phyloP scores from a whole-genome alignment of 164 flowering plant genomes.

The Nelumbo lutea region DNA sequence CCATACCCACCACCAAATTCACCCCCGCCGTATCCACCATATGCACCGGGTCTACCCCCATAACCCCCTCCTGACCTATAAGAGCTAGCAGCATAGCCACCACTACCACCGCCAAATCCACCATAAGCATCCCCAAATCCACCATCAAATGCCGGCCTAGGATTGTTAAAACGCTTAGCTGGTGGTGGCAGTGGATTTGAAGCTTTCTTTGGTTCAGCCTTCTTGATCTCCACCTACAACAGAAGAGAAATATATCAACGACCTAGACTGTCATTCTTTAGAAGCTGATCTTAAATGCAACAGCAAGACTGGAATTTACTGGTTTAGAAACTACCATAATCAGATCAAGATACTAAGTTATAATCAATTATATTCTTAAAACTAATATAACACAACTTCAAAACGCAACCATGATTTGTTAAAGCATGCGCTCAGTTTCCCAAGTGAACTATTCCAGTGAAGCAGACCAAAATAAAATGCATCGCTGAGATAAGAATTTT shows the following conservation, averaged over 20 bases:
- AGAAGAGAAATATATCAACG: slow-evolving; percentile 12
- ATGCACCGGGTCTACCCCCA: slow-evolving; percentile 52
- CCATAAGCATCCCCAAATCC: slow-evolving; percentile 63
- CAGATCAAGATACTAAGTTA: too few species aligned
- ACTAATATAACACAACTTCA: not conserved
- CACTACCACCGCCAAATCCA: slow-evolving; percentile 43
- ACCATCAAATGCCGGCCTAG: slow-evolving; percentile 49
- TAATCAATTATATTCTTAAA: too few species aligned
- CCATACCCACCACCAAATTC: slow-evolving; percentile 58
- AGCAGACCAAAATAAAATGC: not conserved
- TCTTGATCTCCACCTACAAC: slow-evolving; percentile 86
- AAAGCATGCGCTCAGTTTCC: not conserved
- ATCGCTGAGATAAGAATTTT: not conserved
- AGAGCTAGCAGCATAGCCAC: slow-evolving; percentile 44
- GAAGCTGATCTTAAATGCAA: not conserved
- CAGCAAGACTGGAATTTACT: too few species aligned
- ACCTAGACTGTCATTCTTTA: slow-evolving; percentile 16
- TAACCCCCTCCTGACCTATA: slow-evolving; percentile 58
- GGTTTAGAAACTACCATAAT: not conserved
- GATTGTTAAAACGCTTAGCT: slow-evolving; percentile 47
- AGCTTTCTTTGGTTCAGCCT: slow-evolving; percentile 87
- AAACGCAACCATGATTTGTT: not conserved
- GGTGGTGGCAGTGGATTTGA: slow-evolving; percentile 41
- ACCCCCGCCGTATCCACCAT: slow-evolving; percentile 52
- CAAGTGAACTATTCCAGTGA: not conserved